A percentile compares a stretch with the other conserved stretches of the same genome.
phyloP scores from a whole-genome alignment of 2,329 filamentous ascomycete genomes.

The Orbilia brochopaga region DNA sequence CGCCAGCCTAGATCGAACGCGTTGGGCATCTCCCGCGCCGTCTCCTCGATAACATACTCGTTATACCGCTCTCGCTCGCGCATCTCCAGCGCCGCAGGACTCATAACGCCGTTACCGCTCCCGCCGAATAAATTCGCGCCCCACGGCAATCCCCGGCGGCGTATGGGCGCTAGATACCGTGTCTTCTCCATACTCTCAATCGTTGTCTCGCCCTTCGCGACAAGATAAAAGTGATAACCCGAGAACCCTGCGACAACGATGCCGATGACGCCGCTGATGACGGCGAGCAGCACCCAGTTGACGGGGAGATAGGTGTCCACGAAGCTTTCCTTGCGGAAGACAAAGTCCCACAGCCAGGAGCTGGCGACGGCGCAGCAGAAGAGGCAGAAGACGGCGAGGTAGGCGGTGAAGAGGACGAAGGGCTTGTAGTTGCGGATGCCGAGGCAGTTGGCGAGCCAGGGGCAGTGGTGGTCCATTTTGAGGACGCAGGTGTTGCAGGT shows the following conservation, averaged over 20 bases:
- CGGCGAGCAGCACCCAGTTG: constrained; percentile 86
- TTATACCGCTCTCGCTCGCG: constrained; percentile 73
- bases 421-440: constrained; percentile 94
- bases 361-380: constrained; percentile 77
- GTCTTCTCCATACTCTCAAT: constrained; percentile 97
- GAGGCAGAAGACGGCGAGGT: constrained; percentile 85
- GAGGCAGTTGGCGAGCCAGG: constrained; percentile 95
- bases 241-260: constrained; percentile 89
- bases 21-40: constrained; percentile 84
- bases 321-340: constrained; percentile 73
- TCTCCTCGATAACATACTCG: constrained; percentile 85
- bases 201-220: constrained; percentile 80
- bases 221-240: constrained; percentile 85
- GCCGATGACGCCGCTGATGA: constrained; percentile 88
- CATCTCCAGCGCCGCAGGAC: constrained; percentile 63
- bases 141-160: constrained; percentile 50
- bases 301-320: constrained; percentile 79
- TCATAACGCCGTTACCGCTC: constrained; percentile 56
- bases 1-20: constrained; percentile 90
- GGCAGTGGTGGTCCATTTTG: constrained; percentile 99
- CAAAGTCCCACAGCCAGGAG: constrained; percentile 83
- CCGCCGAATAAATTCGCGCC: constrained; percentile 55
- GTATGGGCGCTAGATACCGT: constrained; percentile 79
- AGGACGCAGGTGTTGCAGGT: constrained; percentile 91
- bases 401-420: constrained; percentile 89